Base-by-base conservation (phyloP, 2,329 filamentous ascomycete species). In the Coniochaeta prunicola region DNA sequence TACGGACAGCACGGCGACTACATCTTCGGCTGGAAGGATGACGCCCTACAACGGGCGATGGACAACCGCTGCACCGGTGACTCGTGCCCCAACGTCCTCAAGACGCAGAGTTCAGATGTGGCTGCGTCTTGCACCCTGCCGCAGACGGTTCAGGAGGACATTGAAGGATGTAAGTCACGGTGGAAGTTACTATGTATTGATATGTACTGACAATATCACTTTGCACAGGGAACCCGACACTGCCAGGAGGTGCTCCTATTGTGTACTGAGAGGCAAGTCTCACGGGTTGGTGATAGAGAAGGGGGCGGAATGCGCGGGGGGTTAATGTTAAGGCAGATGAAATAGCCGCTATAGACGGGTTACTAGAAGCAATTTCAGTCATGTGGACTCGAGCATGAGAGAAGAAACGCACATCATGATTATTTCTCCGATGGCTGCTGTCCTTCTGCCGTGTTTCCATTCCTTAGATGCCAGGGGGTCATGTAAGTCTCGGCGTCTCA, bases 1-100 rank as follows among this genome's bases (percentile, higher is more conserved):
- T 58, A 59, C 21, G 58, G 57, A 7, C 61, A 62, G 33, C 61
- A 62, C 9, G 61, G 61, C 13, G 59, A 62, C 36, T 62, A 62
- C 42, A 21, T 61, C 7, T 62, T 62, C 15, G 61, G 61, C 12
- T 62, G 61, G 61, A 58, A 62, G 40, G 57, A 53, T 17, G 57
- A 58, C 30, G 38, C 57, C 8, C 45, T 58, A 6, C 57, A 58
- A 28, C 13, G 34, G 30, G 57, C 57, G 15, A 38, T 58, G 57
- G 45, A 58, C 21, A 33, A 30, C 28, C 28, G 45, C 21, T 58
- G 57, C 33, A 53, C 21, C 19, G 45, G 45, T 4, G 57, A 40
- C 19, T 31, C 31, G 3, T 58, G 57, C 28, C 21, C 31, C n/a
- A 21, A 54, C 10, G 53, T 55, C 30, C 19, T 58, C 9, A 36